phyloP scores from a whole-genome alignment of 164 flowering plant genomes.

The Houttuynia cordata region DNA sequence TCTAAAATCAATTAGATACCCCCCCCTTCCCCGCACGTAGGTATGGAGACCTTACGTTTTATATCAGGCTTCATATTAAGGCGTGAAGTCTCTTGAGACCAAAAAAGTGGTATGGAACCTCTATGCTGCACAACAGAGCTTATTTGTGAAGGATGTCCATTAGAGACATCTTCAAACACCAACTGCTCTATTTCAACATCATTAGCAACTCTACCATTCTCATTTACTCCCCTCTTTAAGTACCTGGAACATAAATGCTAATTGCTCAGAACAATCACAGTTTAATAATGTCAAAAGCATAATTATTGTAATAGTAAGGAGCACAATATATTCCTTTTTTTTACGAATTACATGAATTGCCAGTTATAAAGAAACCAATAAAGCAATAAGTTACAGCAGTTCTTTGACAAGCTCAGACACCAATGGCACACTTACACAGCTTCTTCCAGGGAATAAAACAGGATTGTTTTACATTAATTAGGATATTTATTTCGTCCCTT shows the following conservation, averaged over 20 bases:
- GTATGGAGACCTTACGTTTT: conserved; percentile 34
- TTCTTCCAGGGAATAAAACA: no score
- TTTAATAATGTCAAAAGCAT: no score
- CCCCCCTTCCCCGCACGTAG: background rate
- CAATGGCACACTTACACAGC: no score
- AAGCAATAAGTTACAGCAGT: no score
- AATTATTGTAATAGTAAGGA: background rate
- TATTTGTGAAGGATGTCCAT: conserved; percentile 44
- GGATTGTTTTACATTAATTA: no score
- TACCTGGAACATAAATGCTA: conserved; percentile 35
- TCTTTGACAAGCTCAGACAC: no score
- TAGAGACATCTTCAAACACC: conserved; percentile 64
- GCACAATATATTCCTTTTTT: no score
- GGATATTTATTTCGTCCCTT: no score
- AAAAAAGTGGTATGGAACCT: conserved; percentile 98
- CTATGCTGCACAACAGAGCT: conserved; percentile 86
- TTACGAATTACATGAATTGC: no score
- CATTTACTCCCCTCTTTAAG: conserved; percentile 91
- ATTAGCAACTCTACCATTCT: conserved; percentile 92
- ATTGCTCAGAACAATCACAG: background rate
- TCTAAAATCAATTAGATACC: background rate
- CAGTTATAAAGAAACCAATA: no score
- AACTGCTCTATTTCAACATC: conserved; percentile 99
- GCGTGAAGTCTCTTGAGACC: conserved; percentile 97
- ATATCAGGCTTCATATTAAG: conserved; percentile 82